A percentile compares a stretch with the other conserved stretches of the same genome.
These are phyloP conservation scores for Peltaster fructicola DNA, from an alignment of 2,329 filamentous ascomycete species.

Conservation along the genomic window DNA sequence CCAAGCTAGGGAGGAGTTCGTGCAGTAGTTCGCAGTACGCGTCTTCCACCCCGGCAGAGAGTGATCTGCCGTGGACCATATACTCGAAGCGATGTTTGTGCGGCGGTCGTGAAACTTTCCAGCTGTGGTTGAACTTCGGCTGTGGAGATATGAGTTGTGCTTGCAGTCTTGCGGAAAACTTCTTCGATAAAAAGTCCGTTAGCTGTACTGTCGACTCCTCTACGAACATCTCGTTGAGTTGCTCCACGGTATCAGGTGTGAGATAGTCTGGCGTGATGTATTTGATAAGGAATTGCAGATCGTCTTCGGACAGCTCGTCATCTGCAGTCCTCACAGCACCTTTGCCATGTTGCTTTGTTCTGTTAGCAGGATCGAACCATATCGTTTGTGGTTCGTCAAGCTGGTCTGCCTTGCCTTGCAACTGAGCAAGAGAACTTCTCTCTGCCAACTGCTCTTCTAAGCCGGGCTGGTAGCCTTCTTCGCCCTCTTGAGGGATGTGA, in stretches of 20 bases:
- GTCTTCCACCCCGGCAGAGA: constrained; percentile 16
- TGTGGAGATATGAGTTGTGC: constrained; percentile 51
- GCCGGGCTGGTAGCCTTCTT: constrained; percentile 78
- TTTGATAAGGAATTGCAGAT: constrained; percentile 76
- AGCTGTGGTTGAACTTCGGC: constrained; percentile 16
- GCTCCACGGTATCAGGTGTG: constrained; percentile 75
- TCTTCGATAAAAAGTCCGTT: constrained; percentile 57
- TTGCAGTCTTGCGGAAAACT: constrained; percentile 56
- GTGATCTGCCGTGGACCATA: constrained; percentile 23
- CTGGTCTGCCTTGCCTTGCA: constrained; percentile 78
- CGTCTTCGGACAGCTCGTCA: constrained; percentile 51
- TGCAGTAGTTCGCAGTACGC: constrained; percentile 65
- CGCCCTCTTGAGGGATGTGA: constrained; percentile 87
- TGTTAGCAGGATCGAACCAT: constrained; percentile 25
- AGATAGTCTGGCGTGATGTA: constrained; percentile 84
- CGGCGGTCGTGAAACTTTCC: constrained; percentile 51
- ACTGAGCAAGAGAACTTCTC: constrained; percentile 79
- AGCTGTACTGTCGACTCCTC: constrained; percentile 74
- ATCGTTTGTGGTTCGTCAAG: constrained; percentile 63
- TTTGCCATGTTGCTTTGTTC: constrained; percentile 17
- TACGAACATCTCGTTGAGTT: constrained; percentile 61
- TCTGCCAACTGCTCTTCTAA: constrained; percentile 76
- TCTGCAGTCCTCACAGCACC: constrained; percentile 41
- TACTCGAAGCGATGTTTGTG: constrained; percentile 94
- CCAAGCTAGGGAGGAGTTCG: constrained; percentile 61